phyloP scores from a whole-genome alignment of 2,329 filamentous ascomycete species.

The Phoma sp. region DNA sequence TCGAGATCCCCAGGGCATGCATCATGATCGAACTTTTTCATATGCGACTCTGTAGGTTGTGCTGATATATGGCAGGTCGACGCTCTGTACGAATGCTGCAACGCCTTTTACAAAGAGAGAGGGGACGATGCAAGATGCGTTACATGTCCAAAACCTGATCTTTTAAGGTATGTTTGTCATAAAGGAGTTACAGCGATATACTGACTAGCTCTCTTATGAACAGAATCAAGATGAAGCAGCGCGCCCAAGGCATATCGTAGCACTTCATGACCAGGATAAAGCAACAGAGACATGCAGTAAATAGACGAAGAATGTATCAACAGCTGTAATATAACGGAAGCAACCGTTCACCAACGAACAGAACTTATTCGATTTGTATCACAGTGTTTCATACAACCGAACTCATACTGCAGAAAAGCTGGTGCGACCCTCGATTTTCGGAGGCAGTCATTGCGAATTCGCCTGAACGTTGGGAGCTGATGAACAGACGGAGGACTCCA shows the following conservation, averaged over 20 bases:
- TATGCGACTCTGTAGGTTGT: background rate
- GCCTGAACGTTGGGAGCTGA: background rate
- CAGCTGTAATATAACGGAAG: no score
- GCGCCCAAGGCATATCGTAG: constrained; percentile 53
- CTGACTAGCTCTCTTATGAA: constrained; percentile 2
- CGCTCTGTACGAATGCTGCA: constrained; percentile 91
- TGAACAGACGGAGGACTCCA: background rate
- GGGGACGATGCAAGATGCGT: constrained; percentile 78
- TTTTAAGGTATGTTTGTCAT: constrained; percentile 62
- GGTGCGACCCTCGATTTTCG: background rate
- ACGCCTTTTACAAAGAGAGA: constrained; percentile 80
- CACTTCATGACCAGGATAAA: background rate
- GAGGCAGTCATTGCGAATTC: background rate
- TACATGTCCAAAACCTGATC: constrained; percentile 82
- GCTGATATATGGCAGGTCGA: constrained; percentile 65
- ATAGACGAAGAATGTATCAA: no score
- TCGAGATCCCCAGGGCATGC: background rate
- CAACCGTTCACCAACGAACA: no score
- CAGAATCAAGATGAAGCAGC: constrained; percentile 82
- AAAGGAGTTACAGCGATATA: constrained; percentile 2
- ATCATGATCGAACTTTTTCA: background rate
- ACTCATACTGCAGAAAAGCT: background rate
- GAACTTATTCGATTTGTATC: no score
- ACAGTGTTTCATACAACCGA: no score
- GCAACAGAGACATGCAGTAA: background rate